Evolutionary conservation across 2,329 filamentous ascomycete species (phyloP), one percentile per base, ranked within the genome.

Genomic region (Ilyonectria destructans): DNA sequence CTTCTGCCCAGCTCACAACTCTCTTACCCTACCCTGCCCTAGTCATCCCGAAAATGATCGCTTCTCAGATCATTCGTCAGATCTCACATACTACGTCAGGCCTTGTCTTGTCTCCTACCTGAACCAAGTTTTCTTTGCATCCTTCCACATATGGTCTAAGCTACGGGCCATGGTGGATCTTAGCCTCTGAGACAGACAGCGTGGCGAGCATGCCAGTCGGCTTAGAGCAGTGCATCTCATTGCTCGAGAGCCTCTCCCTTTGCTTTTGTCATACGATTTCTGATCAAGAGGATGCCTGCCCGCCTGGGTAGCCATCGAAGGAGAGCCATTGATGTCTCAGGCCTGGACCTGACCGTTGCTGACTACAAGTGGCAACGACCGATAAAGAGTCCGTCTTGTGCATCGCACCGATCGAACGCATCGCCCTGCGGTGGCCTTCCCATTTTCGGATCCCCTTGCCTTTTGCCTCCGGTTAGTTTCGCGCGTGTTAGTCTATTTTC

Each of bases 221-320:
- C 67, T 68, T 55, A 21, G 52, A 37, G 43, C 43, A 35, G 58
- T 40, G 23, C 35, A 51, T 45, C 37, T 71, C 37, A 69, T 55
- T 62, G 62, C 61, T 54, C 56, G 65, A 58, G 63, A 29, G 48
- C 43, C 40, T 55, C 58, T 58, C 68, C 71, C 71, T 40, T 75
- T 75, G 71, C 72, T 74, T 76, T 72, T 69, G 56, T 69, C 63
- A 59, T 68, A 68, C 70, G 57, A 66, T 60, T 23, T 54, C 55
- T 67, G 69, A 62, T 58, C 49, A 64, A 45, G 49, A 67, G 62
- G 40, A 35, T 58, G 48, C 49, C 35, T 46, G 51, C 21, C 33
- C 45, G 40, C 49, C 37, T 33, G 37, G 26, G 45, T 29, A 46
- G 65, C 51, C 64, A 60, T 46, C 35, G 33, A 67, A 65, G 49